Evolutionary conservation across 139 green algal species (phyloP).

Genomic region (Edaphochlamys debaryana): DNA sequence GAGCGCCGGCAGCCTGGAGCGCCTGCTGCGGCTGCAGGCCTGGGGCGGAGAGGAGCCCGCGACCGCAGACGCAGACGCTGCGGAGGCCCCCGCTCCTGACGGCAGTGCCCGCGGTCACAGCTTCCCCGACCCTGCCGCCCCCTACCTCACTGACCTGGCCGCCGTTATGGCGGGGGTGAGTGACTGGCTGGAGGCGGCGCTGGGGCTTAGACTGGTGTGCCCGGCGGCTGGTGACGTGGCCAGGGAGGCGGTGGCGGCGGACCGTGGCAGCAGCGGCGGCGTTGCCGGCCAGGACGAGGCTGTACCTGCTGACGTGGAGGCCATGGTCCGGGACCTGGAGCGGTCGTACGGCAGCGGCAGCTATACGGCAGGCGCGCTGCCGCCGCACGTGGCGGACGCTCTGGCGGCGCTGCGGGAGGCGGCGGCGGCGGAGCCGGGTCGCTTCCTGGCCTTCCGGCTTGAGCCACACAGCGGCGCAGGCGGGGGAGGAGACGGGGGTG

Average conservation of each 20-base stretch:
- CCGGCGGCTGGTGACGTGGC: too few relatives aligned
- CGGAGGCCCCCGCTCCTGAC: too few relatives aligned
- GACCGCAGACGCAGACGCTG: neutral
- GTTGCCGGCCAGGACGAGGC: neutral
- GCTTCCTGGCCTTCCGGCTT: constrained; percentile 13
- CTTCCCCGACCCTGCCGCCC: neutral
- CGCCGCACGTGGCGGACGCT: neutral
- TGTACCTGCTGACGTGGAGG: neutral
- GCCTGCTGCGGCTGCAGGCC: neutral
- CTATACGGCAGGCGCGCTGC: neutral
- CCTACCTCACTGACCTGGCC: constrained; percentile 1
- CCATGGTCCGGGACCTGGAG: neutral
- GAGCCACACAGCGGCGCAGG: neutral
- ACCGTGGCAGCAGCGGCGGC: neutral
- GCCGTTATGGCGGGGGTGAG: neutral
- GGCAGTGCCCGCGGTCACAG: too few relatives aligned
- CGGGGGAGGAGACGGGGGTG: neutral
- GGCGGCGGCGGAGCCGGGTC: neutral
- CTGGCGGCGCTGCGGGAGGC: constrained; percentile 7
- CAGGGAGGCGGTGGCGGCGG: neutral
- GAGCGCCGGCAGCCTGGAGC: neutral
- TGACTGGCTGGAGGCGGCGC: neutral
- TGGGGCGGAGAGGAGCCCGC: neutral
- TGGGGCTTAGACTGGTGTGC: constrained; percentile 7
- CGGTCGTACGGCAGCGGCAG: neutral